Evolutionary conservation across 2,329 filamentous ascomycete species (phyloP).

Genomic region (Trichoderma pleuroti): DNA sequence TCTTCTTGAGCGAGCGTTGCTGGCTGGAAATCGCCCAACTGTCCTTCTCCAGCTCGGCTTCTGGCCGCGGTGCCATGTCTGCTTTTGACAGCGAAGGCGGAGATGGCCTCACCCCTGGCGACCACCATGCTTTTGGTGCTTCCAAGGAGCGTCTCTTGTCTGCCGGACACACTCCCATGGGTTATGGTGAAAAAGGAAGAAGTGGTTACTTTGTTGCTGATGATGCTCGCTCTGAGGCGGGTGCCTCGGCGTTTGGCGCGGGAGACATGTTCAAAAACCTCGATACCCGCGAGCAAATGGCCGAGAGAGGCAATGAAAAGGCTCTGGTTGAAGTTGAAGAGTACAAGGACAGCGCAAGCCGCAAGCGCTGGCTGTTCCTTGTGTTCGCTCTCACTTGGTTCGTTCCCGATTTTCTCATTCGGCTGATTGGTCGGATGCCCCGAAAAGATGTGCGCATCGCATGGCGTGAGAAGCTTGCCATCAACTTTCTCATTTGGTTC

Average conservation of each 20-base stretch:
- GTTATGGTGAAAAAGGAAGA: constrained; percentile 70
- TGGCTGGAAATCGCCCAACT: constrained; percentile 88
- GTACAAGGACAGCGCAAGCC: constrained; percentile 68
- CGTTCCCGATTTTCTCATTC: constrained; percentile 79
- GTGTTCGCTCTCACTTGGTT: constrained; percentile 84
- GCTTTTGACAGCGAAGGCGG: constrained; percentile 61
- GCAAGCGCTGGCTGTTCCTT: constrained; percentile 86
- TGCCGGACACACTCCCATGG: constrained; percentile 53
- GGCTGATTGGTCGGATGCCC: constrained; percentile 74
- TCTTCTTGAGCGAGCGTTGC: constrained; percentile 93
- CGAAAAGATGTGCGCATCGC: constrained; percentile 89
- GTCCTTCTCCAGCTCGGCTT: constrained; percentile 56
- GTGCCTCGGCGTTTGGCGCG: constrained; percentile 81
- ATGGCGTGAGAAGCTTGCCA: constrained; percentile 96
- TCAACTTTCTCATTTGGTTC: constrained; percentile 97
- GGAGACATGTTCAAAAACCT: constrained; percentile 99
- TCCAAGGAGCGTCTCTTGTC: constrained; percentile 60
- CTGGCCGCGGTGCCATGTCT: constrained; percentile 34
- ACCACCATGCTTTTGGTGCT: constrained; percentile 57
- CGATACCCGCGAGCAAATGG: constrained; percentile 89
- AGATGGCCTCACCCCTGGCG: constrained; percentile 57
- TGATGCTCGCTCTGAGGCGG: constrained; percentile 86
- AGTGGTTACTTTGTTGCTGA: constrained; percentile 80
- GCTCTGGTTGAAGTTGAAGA: constrained; percentile 88
- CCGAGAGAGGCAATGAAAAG: constrained; percentile 90